Conservation (phyloP, 164 flowering plant species). For the Tetracentron sinense region DNA sequence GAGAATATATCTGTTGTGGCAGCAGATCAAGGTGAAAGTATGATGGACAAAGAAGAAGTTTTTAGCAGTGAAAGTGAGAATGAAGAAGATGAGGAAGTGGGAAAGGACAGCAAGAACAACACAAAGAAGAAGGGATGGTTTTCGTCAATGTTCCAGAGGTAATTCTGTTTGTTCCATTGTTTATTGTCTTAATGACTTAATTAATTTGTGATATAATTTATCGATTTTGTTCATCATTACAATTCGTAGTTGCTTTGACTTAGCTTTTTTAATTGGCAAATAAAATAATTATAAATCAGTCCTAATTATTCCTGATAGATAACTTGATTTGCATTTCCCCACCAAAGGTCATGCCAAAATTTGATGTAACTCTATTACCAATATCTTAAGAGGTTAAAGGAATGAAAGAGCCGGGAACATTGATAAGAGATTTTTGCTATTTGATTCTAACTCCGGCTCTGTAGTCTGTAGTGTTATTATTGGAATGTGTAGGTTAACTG, state of each 20-base stretch:
- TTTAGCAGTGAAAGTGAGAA: conserved; percentile 78
- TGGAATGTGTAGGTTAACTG: too few species aligned
- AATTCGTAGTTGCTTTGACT: neutral
- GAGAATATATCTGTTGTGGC: conserved; percentile 43
- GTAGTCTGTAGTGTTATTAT: too few species aligned
- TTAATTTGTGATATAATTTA: neutral
- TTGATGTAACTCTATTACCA: too few species aligned
- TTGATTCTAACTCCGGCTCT: too few species aligned
- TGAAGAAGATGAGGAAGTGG: conserved; percentile 60
- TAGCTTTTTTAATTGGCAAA: neutral
- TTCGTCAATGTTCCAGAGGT: conserved; percentile 96
- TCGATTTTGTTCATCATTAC: neutral
- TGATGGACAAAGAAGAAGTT: conserved; percentile 92
- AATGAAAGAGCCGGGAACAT: too few species aligned
- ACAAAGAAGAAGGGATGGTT: conserved; percentile 90
- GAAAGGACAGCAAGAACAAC: conserved; percentile 36
- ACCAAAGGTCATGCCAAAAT: too few species aligned
- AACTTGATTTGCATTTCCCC: too few species aligned
- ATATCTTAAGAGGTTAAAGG: too few species aligned
- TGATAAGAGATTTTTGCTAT: too few species aligned
- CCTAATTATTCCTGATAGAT: too few species aligned
- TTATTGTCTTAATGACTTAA: conserved; percentile 4
- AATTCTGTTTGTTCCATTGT: conserved; percentile 7
- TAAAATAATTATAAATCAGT: neutral
- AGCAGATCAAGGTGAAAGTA: conserved; percentile 71